A percentile compares a stretch with the other conserved stretches of the same genome.
These are phyloP conservation scores for Fistulina hepatica DNA, from an alignment of 1,284 basidiomycete species.

Conservation along the genomic window DNA sequence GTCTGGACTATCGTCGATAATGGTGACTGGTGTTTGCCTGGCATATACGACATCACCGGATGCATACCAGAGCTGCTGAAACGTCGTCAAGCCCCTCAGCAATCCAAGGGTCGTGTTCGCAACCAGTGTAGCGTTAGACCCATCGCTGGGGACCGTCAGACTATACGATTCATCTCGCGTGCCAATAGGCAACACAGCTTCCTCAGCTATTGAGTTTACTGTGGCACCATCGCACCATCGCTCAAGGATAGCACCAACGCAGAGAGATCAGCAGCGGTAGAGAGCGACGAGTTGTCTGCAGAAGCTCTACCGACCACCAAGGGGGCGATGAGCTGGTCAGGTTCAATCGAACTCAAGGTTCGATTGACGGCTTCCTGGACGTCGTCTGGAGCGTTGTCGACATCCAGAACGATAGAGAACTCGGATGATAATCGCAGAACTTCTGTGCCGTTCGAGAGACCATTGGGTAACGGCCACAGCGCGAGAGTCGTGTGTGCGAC, in stretches of 20 bases:
- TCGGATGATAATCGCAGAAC: slow-evolving; percentile 23
- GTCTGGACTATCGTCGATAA: slow-evolving; percentile 49
- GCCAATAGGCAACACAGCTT: slow-evolving; percentile 43
- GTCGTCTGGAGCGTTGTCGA: slow-evolving; percentile 31
- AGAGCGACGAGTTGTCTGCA: slow-evolving; percentile 26
- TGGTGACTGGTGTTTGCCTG: slow-evolving; percentile 45
- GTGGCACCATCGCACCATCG: slow-evolving; percentile 20
- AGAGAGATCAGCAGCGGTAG: slow-evolving; percentile 18
- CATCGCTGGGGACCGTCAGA: slow-evolving; percentile 50
- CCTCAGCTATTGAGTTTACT: slow-evolving; percentile 37
- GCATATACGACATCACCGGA: slow-evolving; percentile 40
- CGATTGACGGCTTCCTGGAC: slow-evolving; percentile 35
- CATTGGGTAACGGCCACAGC: slow-evolving; percentile 28
- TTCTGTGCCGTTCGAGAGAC: slow-evolving; percentile 21
- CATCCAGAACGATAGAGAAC: slow-evolving; percentile 31
- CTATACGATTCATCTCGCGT: slow-evolving; percentile 58
- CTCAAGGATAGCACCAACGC: slow-evolving; percentile 34
- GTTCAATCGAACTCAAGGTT: slow-evolving; percentile 27
- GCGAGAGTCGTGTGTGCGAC: slow-evolving; percentile 11
- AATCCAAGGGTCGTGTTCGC: slow-evolving; percentile 71
- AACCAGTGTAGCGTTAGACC: slow-evolving; percentile 43
- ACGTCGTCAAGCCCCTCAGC: slow-evolving; percentile 73
- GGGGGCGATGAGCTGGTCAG: slow-evolving; percentile 32
- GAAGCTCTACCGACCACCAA: slow-evolving; percentile 41
- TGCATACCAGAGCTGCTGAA: slow-evolving; percentile 69